Percentiles rank a stretch among this genome's conserved stretches.
Conservation (phyloP, 345 rosid genomes). For the Populus davidiana region DNA sequence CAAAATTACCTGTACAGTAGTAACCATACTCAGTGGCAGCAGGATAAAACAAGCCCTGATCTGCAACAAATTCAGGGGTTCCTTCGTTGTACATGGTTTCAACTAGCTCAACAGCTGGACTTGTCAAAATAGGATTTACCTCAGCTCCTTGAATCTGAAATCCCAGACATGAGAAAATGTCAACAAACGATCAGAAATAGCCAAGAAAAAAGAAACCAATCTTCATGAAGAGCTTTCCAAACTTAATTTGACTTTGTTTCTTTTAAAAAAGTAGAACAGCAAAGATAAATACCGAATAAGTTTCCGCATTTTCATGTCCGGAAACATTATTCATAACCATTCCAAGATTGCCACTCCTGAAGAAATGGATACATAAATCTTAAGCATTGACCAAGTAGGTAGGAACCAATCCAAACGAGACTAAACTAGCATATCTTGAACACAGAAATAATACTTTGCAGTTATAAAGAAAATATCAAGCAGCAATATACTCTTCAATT, state of each 20-base stretch:
- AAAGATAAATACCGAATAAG: constrained; percentile 28
- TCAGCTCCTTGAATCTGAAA: constrained; percentile 44
- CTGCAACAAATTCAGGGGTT: constrained; percentile 62
- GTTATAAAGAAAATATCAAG: background rate
- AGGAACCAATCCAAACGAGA: background rate
- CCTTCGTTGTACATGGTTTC: constrained; percentile 79
- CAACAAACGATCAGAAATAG: background rate
- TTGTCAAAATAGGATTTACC: constrained; percentile 38
- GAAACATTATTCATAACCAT: constrained; percentile 40
- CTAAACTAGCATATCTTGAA: background rate
- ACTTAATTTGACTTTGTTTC: background rate
- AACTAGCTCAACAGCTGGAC: constrained; percentile 41
- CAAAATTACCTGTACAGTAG: constrained; percentile 78
- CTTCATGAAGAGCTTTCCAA: background rate
- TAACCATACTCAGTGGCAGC: constrained; percentile 70
- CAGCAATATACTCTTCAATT: background rate
- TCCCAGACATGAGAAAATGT: background rate
- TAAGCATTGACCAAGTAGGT: background rate
- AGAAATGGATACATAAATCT: background rate
- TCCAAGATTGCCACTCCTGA: constrained; percentile 38
- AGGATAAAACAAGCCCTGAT: constrained; percentile 79
- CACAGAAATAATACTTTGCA: background rate
- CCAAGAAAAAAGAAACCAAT: background rate
- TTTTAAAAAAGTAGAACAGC: background rate
- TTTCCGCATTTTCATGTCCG: constrained; percentile 35